Evolutionary conservation across 2,329 filamentous ascomycete genomes (phyloP).

Genomic region (Hypoxylon sp.): DNA sequence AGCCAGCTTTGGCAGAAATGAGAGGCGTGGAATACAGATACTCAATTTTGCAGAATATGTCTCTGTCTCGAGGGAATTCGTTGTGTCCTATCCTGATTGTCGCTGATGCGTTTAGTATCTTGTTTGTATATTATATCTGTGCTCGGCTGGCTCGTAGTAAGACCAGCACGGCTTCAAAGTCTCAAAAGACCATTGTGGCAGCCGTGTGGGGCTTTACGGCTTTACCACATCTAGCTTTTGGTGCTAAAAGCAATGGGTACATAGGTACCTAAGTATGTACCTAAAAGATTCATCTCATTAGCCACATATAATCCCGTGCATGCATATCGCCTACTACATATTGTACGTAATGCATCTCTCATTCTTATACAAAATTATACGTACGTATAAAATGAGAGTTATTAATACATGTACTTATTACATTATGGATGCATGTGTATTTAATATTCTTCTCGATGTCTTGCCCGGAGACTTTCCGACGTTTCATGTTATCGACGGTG

Average conservation of each 20-base stretch:
- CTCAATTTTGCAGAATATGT: slow-evolving; percentile 4
- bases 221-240: too few relatives aligned
- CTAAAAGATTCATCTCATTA: too few relatives aligned
- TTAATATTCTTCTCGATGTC: neutral
- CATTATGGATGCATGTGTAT: too few relatives aligned
- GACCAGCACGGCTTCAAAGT: slow-evolving; percentile 2
- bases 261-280: slow-evolving; percentile 12
- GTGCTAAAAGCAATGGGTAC: too few relatives aligned
- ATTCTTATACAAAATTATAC: neutral
- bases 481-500: slow-evolving; percentile 21
- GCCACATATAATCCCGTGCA: neutral
- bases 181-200: slow-evolving; percentile 9
- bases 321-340: neutral
- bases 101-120: slow-evolving; percentile 12
- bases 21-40: slow-evolving; percentile 13
- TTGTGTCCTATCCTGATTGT: slow-evolving; percentile 4
- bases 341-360: neutral
- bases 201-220: slow-evolving; percentile 24
- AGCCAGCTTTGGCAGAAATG: slow-evolving; percentile 42
- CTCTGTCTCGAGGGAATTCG: slow-evolving; percentile 21
- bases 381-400: neutral
- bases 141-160: slow-evolving; percentile 11
- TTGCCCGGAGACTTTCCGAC: slow-evolving; percentile 22
- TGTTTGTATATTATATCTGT: slow-evolving; percentile 20
- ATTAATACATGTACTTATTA: too few relatives aligned